Conservation (phyloP, 1,284 basidiomycete genomes). For the Peniophora sp. region DNA sequence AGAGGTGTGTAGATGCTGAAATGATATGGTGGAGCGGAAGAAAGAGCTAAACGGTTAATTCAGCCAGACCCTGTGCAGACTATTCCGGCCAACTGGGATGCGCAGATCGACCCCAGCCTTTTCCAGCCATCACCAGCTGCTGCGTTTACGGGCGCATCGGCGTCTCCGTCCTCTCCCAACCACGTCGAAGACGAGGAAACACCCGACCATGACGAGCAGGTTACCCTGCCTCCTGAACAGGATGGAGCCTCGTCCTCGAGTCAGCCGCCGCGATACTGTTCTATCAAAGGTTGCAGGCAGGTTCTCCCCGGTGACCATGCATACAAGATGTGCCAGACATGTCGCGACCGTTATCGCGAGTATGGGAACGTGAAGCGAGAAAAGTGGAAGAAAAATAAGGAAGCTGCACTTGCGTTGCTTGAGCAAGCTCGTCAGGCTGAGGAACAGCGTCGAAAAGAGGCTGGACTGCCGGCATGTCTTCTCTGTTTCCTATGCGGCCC, state of each 20-base stretch:
- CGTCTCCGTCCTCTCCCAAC: not conserved
- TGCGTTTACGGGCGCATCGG: not conserved
- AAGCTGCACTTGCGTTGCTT: conserved; percentile 33
- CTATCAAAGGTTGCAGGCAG: conserved; percentile 47
- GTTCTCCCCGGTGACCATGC: conserved; percentile 30
- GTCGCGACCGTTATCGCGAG: conserved; percentile 38
- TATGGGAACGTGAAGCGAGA: conserved; percentile 49
- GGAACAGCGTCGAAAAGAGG: conserved; percentile 26
- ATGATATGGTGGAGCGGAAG: no score
- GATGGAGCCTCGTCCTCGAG: not conserved
- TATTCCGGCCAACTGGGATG: no score
- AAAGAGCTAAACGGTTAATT: no score
- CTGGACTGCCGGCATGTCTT: conserved; percentile 23
- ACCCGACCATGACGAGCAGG: no score
- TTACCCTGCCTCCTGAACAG: not conserved
- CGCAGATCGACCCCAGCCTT: not conserved
- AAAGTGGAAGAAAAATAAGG: conserved; percentile 43
- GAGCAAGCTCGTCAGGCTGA: conserved; percentile 28
- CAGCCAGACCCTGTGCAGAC: no score
- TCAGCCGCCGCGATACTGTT: conserved; percentile 30
- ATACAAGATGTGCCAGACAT: conserved; percentile 49
- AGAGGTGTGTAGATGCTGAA: no score
- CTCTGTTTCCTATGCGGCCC: not conserved
- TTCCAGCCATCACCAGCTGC: not conserved
- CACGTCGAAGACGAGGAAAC: not conserved